A percentile compares a stretch with the other conserved stretches of the same genome.
phyloP scores from a whole-genome alignment of 352 stramenopile genomes.

The Achlya hypogyna region DNA sequence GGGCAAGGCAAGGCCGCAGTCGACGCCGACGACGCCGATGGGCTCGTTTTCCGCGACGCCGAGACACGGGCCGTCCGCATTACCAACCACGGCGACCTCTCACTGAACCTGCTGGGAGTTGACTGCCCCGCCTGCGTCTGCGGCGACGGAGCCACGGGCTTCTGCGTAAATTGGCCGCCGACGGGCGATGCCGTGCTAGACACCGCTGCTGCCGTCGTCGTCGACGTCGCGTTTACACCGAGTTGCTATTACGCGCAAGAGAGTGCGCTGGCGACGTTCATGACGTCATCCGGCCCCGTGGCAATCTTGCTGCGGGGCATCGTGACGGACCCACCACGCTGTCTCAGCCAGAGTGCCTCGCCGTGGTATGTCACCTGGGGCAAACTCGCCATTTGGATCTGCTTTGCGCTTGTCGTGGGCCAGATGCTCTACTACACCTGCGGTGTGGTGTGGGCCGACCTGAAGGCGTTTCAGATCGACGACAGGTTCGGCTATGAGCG shows the following conservation, averaged over 20 bases:
- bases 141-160: not conserved
- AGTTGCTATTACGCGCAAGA: not conserved
- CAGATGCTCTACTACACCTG: conserved; percentile 13
- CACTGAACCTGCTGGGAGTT: not conserved
- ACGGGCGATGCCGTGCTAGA: not conserved
- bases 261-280: not conserved
- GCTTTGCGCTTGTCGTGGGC: not conserved
- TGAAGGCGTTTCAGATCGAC: not conserved
- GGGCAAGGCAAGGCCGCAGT: not conserved
- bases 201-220: not conserved
- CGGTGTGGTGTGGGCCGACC: not conserved
- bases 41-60: not conserved
- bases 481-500: not conserved
- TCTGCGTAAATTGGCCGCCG: not conserved
- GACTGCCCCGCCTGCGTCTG: not conserved
- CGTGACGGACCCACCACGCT: not conserved
- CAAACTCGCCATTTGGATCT: not conserved
- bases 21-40: not conserved
- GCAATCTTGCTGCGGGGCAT: not conserved
- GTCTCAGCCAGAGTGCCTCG: not conserved
- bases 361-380: not conserved
- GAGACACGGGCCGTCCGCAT: not conserved
- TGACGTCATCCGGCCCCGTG: not conserved
- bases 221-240: conserved; percentile 4
- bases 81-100: not conserved